Percentiles rank a stretch among this genome's conserved stretches.
Conservation (phyloP, 805 yeast species). For the Starmera amethionina region DNA sequence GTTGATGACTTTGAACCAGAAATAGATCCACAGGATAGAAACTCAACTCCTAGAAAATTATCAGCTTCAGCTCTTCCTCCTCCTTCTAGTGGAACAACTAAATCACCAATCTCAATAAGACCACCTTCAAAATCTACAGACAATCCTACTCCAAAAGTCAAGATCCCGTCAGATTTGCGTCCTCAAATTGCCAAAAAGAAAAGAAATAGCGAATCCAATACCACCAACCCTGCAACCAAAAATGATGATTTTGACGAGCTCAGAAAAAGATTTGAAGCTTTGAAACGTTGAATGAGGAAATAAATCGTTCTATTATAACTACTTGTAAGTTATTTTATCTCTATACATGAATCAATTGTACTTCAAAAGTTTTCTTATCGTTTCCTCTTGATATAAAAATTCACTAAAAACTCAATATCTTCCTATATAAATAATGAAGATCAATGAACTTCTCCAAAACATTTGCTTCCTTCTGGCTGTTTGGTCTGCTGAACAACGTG, state of each 20-base stretch:
- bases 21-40: conserved; percentile 10
- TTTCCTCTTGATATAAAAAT: not conserved
- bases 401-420: too few relatives aligned
- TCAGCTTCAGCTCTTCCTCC: conserved; percentile 11
- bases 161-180: conserved; percentile 30
- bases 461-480: conserved; percentile 59
- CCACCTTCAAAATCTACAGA: conserved; percentile 34
- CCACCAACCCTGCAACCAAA: conserved; percentile 5
- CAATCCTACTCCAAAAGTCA: conserved; percentile 26
- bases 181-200: conserved; percentile 23
- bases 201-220: conserved; percentile 9
- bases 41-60: conserved; percentile 14
- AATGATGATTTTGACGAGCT: conserved; percentile 51
- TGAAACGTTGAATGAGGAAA: conserved; percentile 34
- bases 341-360: too few relatives aligned
- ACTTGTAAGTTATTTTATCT: not conserved
- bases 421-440: not conserved
- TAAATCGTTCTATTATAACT: not conserved
- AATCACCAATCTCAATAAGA: conserved; percentile 31
- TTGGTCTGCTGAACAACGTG: conserved; percentile 83
- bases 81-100: conserved; percentile 6
- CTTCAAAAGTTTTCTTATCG: not conserved
- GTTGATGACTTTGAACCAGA: conserved; percentile 4
- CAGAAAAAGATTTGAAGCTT: conserved; percentile 67
- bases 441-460: conserved; percentile 6